Percentiles rank a stretch among this genome's conserved stretches.
These are phyloP conservation scores for Ceratobasidium papillatum DNA, from an alignment of 1,284 basidiomycete species.

Conservation along the genomic window DNA sequence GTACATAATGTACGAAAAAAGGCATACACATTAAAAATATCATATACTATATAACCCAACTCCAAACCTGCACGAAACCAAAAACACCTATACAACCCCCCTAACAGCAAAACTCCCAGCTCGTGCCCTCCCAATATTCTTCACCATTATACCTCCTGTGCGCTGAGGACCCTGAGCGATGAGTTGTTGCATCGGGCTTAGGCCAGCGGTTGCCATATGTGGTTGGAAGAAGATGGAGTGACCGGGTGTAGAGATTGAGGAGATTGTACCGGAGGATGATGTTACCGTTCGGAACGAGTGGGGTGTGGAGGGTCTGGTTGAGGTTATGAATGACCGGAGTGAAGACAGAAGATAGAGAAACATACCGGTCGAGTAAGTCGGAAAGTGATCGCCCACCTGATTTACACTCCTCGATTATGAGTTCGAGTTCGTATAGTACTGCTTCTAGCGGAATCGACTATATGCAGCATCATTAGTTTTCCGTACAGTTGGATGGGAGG, in stretches of 20 bases:
- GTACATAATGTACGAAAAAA: too few relatives aligned
- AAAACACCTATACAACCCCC: not conserved
- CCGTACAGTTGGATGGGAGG: not conserved
- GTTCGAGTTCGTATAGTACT: slow-evolving; percentile 26
- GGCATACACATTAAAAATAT: not conserved
- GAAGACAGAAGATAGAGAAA: not conserved
- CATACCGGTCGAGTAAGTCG: not conserved
- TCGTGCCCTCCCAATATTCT: not conserved
- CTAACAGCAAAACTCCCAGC: slow-evolving; percentile 26
- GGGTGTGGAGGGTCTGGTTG: not conserved
- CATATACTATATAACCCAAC: not conserved
- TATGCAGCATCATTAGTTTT: not conserved
- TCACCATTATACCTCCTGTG: not conserved
- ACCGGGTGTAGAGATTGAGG: not conserved
- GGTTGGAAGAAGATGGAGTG: slow-evolving; percentile 11
- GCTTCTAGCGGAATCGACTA: slow-evolving; percentile 24
- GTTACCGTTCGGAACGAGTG: slow-evolving; percentile 10
- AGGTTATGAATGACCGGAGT: not conserved
- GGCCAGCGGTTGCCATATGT: not conserved
- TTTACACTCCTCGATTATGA: slow-evolving; percentile 2
- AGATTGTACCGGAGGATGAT: slow-evolving; percentile 24
- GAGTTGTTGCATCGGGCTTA: slow-evolving; percentile 20
- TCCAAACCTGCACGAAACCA: not conserved
- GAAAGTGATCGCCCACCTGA: not conserved
- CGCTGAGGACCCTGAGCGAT: not conserved